A percentile compares a stretch with the other conserved stretches of the same genome.
Evolutionary conservation across 1,284 basidiomycete genomes (phyloP).

Genomic region (Apiotrichum mycotoxinovorans): DNA sequence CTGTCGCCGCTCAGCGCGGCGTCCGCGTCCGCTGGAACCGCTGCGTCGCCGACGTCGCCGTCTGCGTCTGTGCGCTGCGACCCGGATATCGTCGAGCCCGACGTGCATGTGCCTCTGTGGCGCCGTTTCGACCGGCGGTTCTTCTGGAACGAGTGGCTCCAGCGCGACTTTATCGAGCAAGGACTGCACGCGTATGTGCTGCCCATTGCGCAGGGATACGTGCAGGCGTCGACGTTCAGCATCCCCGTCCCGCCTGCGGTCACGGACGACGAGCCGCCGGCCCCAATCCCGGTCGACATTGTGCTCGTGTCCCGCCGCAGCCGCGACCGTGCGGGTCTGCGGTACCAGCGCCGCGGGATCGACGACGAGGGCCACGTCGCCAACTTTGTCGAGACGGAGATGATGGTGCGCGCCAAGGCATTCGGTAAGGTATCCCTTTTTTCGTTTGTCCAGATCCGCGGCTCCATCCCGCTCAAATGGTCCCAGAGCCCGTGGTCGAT

Average conservation of each 20-base stretch:
- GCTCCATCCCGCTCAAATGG: constrained; percentile 89
- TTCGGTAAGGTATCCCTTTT: constrained; percentile 72
- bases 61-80: background rate
- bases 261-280: constrained; percentile 10
- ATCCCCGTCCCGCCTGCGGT: constrained; percentile 54
- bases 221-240: constrained; percentile 64
- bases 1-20: background rate
- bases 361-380: constrained; percentile 56
- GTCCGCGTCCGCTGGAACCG: too few species aligned
- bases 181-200: constrained; percentile 72
- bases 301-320: constrained; percentile 54
- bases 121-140: constrained; percentile 53
- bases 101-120: constrained; percentile 53
- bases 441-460: constrained; percentile 81
- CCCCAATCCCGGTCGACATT: constrained; percentile 48
- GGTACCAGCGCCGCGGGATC: constrained; percentile 56
- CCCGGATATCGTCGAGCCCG: constrained; percentile 48
- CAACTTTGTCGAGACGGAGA: constrained; percentile 59
- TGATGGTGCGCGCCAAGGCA: constrained; percentile 63
- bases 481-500: constrained; percentile 67
- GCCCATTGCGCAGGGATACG: constrained; percentile 85
- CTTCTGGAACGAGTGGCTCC: constrained; percentile 55
- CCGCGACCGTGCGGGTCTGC: constrained; percentile 54
- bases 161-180: constrained; percentile 43
- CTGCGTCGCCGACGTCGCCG: background rate